Evolutionary conservation across 495 filamentous ascomycete species (phyloP), one percentile per base, ranked within the genome.

Genomic region (Aspergillus heteromorphus): DNA sequence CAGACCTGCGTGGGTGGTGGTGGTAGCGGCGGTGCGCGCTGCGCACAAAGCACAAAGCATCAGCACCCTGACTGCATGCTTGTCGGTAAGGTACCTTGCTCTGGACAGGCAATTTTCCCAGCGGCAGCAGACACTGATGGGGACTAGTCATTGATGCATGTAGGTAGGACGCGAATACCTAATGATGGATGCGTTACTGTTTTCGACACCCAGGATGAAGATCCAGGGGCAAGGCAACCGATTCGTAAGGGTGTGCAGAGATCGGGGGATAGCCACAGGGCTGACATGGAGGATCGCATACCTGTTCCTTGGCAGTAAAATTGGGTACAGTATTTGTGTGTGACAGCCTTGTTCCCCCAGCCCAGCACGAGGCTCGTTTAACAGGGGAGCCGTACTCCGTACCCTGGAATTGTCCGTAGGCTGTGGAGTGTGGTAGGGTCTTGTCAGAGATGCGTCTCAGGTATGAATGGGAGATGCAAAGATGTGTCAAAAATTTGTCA

Each of bases 221-320:
- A 51, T 51, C 49, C 49, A 51, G 49, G 49, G 20, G 34, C 49
- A 41, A 51, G 36, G 49, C 49, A 51, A 51, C 49, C 49, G 20
- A 42, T 51, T 27, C 49, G 40, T 10, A 42, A 42, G 34, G 25
- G 17, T 29, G 10, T 41, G 40, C 38, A 25, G 36, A 40, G 16
- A 38, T 7, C 18, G 14, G 31, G 19, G 18, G 14, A 3, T 48
- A 23, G 21, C 40, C 23, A 51, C 36, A 27, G 36, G 49, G 49
- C 20, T 21, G 19, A 51, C 14, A 25, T 41, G 8, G 34, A 42
- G 20, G 34, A 13, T 38, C 34, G 34, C 8, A 38, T 14, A 11
- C 31, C 31, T 36, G 13, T 38, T 14, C 34, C 34, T 38, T 13
- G 34, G n/a, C 11, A 38, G 34, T 38, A 38, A 38, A 38, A 14